Evolutionary conservation across 257 asterid genomes (phyloP), one percentile per base, ranked within the genome.

Genomic region (Galeopsis tetrahit): DNA sequence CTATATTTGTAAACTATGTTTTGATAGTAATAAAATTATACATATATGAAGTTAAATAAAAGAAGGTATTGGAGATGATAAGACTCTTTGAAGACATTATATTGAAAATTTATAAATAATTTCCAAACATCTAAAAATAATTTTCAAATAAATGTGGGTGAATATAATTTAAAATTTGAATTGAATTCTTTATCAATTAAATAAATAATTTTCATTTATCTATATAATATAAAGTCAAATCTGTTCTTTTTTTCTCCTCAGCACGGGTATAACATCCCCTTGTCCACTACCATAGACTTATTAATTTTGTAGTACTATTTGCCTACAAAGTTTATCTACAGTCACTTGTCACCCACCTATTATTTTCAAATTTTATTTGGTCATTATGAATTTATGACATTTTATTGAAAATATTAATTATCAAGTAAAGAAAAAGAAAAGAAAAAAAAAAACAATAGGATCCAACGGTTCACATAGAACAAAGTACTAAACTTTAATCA

Each of bases 261-360:
- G 66, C 72, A 76, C 55, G 76, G 39, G 52, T 10, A 43, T 35
- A 53, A 14, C 57, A 68, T n/a, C n/a, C n/a, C n/a, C 43, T 52
- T 43, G 60, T 68, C 44, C 14, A 34, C 33, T 6, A 10, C 7
- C 5, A 4, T 0, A 7, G 9, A 6, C 13, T 0, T 46, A 4
- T 67, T 17, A 38, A 63, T 43, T 76, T 73, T 64, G n/a, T 21
- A 0, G 56, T 49, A 70, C 48, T 53, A 6, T 15, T 58, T 66
- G 3, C 7, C 1, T n/a, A 43, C 15, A 5, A 56, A 62, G 52
- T 10, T 28, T 10, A 72, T 66, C 68, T 46, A 44, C 73, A 57
- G 62, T 74, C 36, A 2, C 34, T 42, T 68, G 66, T 68, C 68
- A 52, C 46, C 71, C 78, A 78, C 71, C 77, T 31, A 59, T 67